These are phyloP conservation scores for Gilbertella persicaria DNA, from an alignment of 371 early-diverging fungal genomes.

Conservation along the genomic window DNA sequence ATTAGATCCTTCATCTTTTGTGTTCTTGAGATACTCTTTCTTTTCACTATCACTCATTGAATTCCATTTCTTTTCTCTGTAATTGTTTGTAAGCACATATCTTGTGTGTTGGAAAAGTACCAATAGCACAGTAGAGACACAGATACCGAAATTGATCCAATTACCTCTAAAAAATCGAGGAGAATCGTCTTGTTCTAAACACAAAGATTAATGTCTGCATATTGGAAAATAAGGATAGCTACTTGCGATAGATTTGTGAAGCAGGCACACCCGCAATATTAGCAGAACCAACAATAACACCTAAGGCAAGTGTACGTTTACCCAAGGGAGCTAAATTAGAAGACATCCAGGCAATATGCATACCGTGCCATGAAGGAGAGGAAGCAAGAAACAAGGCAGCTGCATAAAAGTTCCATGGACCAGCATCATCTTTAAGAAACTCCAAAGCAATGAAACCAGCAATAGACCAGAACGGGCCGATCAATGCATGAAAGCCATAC, in stretches of 20 bases:
- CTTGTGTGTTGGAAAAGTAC: constrained; percentile 24
- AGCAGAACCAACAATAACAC: constrained; percentile 45
- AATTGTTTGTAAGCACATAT: constrained; percentile 33
- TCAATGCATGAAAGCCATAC: constrained; percentile 46
- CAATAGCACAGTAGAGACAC: not conserved
- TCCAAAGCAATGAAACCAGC: constrained; percentile 44
- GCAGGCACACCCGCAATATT: constrained; percentile 48
- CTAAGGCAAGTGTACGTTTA: constrained; percentile 48
- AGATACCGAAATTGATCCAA: constrained; percentile 38
- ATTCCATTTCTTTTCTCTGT: constrained; percentile 35
- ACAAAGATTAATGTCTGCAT: not conserved
- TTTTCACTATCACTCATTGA: constrained; percentile 29
- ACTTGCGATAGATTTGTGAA: constrained; percentile 39
- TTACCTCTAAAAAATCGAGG: constrained; percentile 43
- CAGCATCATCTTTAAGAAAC: constrained; percentile 35
- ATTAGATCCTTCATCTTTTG: constrained; percentile 33
- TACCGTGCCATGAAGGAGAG: constrained; percentile 48
- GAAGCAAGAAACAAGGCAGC: constrained; percentile 18
- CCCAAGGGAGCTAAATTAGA: constrained; percentile 51
- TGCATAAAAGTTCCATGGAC: constrained; percentile 41
- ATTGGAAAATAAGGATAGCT: not conserved
- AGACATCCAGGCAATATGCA: constrained; percentile 58
- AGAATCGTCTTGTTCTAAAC: constrained; percentile 34
- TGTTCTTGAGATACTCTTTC: constrained; percentile 27
- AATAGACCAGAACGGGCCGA: constrained; percentile 44